These are phyloP conservation scores for Choiromyces venosus DNA, from an alignment of 495 filamentous ascomycete species.

Conservation along the genomic window DNA sequence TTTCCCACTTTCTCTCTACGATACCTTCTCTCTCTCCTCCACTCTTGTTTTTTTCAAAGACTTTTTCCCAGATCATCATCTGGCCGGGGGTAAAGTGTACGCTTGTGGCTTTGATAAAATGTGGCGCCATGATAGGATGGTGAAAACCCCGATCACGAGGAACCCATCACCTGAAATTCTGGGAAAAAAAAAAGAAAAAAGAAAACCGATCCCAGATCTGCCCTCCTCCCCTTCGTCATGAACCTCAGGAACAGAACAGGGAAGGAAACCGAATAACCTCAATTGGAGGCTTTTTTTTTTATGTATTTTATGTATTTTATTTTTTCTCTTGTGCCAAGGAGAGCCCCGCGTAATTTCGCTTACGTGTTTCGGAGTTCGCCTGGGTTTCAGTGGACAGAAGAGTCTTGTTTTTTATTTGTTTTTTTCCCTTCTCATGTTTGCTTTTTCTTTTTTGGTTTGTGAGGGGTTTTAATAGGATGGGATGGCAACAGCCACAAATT, in stretches of 20 bases:
- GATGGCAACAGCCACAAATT: constrained; percentile 8
- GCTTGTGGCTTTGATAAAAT: background rate
- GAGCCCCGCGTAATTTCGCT: constrained; percentile 40
- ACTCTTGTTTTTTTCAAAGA: background rate
- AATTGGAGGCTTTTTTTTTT: background rate
- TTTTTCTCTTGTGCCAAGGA: background rate
- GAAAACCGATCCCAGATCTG: background rate
- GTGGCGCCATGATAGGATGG: background rate
- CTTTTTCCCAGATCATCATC: background rate
- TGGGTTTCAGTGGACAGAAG: constrained; percentile 27
- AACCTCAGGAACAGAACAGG: constrained; percentile 10
- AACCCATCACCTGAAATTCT: background rate
- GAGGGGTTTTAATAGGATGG: constrained; percentile 24
- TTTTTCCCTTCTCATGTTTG: background rate
- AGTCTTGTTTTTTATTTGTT: no score
- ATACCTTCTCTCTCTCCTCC: no score
- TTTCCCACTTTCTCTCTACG: background rate
- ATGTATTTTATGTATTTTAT: background rate
- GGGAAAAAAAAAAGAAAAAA: background rate
- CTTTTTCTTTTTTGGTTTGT: constrained; percentile 5
- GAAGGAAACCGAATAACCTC: constrained; percentile 20
- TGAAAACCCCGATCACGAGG: background rate
- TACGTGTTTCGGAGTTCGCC: constrained; percentile 37
- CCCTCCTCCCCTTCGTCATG: background rate
- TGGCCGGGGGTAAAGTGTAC: background rate